These are phyloP conservation scores for Pleurotus platypus DNA, from an alignment of 768 basidiomycete species.

Conservation along the genomic window DNA sequence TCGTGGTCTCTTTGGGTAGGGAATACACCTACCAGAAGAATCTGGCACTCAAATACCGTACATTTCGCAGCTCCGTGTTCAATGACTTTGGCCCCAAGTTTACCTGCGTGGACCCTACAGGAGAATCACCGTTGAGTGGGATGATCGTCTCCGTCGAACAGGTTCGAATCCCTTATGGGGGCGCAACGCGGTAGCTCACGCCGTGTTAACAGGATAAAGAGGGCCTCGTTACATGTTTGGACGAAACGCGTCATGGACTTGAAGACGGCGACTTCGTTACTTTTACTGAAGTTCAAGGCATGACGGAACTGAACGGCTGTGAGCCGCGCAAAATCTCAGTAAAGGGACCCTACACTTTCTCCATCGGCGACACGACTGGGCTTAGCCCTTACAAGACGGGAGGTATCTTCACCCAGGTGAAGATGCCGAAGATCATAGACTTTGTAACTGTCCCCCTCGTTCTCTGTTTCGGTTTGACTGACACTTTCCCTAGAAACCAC, in stretches of 20 bases:
- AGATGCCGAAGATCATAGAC: slow-evolving; percentile 95
- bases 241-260: slow-evolving; percentile 97
- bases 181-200: neutral
- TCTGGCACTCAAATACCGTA: neutral
- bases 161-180: slow-evolving; percentile 34
- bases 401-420: slow-evolving; percentile 96
- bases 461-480: slow-evolving; percentile 31
- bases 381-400: slow-evolving; percentile 78
- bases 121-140: slow-evolving; percentile 87
- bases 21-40: neutral
- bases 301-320: slow-evolving; percentile 86
- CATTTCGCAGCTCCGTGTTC: slow-evolving; percentile 70
- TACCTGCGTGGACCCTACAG: slow-evolving; percentile 96
- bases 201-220: slow-evolving; percentile 59
- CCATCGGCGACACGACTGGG: slow-evolving; percentile 86
- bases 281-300: slow-evolving; percentile 93
- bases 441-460: slow-evolving; percentile 51
- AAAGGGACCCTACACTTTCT: slow-evolving; percentile 97
- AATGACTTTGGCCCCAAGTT: slow-evolving; percentile 96
- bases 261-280: slow-evolving; percentile 98
- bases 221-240: slow-evolving; percentile 93
- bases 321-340: slow-evolving; percentile 90
- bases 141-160: slow-evolving; percentile 96
- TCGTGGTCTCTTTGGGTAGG: slow-evolving; percentile 90
- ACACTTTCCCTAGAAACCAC: slow-evolving; percentile 95